Base-by-base conservation (phyloP, 148 eudicot genomes). In the Camellia lanceoleosa region DNA sequence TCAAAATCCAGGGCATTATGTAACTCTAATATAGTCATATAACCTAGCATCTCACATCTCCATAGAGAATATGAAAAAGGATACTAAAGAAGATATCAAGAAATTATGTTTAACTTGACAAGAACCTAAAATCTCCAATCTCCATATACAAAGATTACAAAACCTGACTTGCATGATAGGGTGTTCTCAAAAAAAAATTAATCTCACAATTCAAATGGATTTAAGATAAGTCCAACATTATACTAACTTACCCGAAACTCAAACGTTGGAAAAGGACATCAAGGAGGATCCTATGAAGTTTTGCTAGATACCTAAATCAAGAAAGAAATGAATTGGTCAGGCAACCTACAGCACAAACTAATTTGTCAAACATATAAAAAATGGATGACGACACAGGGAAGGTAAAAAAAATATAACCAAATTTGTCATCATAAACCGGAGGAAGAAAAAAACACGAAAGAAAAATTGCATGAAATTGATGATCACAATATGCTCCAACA, bases 231-330 rank as follows among this genome's bases (percentile, higher is more conserved):
- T 75, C 66, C 68, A 23, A 54, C 10, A 71, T 79, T 30, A 72
- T 69, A 80, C 75, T 80, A 82, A 91, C 98, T 89, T 87, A 94
- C 98, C n/a, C 80, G 79, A 75, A 52, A 67, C 73, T 80, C 79
- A 84, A 87, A 85, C 67, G 81, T 67, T 75, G 82, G 80, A 83
- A 81, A 87, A 83, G 83, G 86, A 82, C 89, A 88, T 88, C 88
- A 88, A 90, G 89, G 82, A 85, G 81, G 79, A 75, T 51, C 84
- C 86, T 88, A 87, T 71, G 75, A 65, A 30, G 75, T 74, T 80
- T 77, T 81, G 88, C 84, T 92, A 94, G 98, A 89, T 91, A 92
- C 92, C 98, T 94, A 94, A 85, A 83, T 84, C 90, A 94, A 89
- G 89, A 89, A 83, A 84, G 78, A 81, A 85, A 83, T 80, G 78